Conservation (phyloP, 1,139 yeast species). For the Hansenula sp. region DNA sequence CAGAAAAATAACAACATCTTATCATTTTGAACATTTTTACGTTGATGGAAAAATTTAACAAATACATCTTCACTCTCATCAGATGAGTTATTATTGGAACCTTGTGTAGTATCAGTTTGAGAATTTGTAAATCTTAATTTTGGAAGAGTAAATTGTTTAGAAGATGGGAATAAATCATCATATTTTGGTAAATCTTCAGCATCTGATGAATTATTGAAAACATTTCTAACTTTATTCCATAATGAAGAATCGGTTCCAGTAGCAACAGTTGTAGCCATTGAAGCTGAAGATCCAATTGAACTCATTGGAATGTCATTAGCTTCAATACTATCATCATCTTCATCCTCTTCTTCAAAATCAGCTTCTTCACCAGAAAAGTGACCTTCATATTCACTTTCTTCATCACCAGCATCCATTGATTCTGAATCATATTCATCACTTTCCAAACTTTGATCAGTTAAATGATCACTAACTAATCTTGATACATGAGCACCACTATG, state of each 20-base stretch:
- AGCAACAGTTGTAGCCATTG: not conserved
- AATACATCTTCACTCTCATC: constrained; percentile 46
- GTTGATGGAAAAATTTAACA: constrained; percentile 50
- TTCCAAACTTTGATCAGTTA: constrained; percentile 13
- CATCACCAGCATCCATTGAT: constrained; percentile 16
- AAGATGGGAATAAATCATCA: constrained; percentile 73
- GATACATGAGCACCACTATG: constrained; percentile 21
- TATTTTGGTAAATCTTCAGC: constrained; percentile 65
- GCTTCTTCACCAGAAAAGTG: constrained; percentile 7
- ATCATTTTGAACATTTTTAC: constrained; percentile 73
- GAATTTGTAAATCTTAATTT: constrained; percentile 28
- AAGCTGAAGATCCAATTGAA: not conserved
- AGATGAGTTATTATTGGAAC: constrained; percentile 13
- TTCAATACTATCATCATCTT: constrained; percentile 9
- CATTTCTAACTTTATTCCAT: constrained; percentile 63
- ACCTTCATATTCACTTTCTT: constrained; percentile 25
- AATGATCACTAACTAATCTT: constrained; percentile 19
- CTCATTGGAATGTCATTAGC: not conserved
- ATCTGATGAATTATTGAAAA: constrained; percentile 32
- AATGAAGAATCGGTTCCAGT: constrained; percentile 23
- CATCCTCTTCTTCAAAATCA: constrained; percentile 20
- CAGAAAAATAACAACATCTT: constrained; percentile 86
- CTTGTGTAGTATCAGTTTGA: constrained; percentile 26
- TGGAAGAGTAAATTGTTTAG: constrained; percentile 29
- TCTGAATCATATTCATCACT: constrained; percentile 13